These are phyloP conservation scores for Salix viminalis DNA, from an alignment of 345 rosid species.

Conservation along the genomic window DNA sequence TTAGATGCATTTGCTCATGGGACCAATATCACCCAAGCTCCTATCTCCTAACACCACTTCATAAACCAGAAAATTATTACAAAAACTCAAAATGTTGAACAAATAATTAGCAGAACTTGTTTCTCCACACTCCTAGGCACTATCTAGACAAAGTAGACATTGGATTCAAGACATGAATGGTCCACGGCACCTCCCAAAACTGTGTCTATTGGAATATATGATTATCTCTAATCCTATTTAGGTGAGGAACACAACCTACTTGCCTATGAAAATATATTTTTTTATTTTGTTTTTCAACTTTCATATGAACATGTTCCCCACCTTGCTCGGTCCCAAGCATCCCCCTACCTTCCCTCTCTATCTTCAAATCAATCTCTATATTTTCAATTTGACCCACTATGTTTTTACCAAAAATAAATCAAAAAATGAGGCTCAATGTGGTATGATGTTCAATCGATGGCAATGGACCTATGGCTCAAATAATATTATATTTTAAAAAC, in stretches of 20 bases:
- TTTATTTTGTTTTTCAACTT: slow-evolving; percentile 35
- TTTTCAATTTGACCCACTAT: slow-evolving; percentile 12
- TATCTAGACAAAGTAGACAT: slow-evolving; percentile 34
- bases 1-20: slow-evolving; percentile 34
- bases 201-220: slow-evolving; percentile 29
- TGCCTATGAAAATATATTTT: slow-evolving; percentile 8
- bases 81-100: not conserved
- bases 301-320: slow-evolving; percentile 72
- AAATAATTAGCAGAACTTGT: not conserved
- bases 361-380: slow-evolving; percentile 9
- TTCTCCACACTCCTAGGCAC: slow-evolving; percentile 30
- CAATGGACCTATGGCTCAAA: not conserved
- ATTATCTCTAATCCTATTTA: slow-evolving; percentile 15
- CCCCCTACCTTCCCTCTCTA: slow-evolving; percentile 13
- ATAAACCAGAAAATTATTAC: not conserved
- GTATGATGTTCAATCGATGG: not conserved
- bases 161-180: slow-evolving; percentile 26
- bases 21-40: slow-evolving; percentile 22
- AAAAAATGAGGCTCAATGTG: slow-evolving; percentile 4
- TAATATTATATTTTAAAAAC: not conserved
- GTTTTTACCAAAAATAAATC: not conserved
- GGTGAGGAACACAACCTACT: slow-evolving; percentile 41
- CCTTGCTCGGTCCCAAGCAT: slow-evolving; percentile 41
- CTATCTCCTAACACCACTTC: slow-evolving; percentile 28
- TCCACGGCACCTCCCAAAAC: slow-evolving; percentile 36